These are phyloP conservation scores for Amborella trichopoda DNA, from an alignment of 164 flowering plant genomes.

Conservation along the genomic window DNA sequence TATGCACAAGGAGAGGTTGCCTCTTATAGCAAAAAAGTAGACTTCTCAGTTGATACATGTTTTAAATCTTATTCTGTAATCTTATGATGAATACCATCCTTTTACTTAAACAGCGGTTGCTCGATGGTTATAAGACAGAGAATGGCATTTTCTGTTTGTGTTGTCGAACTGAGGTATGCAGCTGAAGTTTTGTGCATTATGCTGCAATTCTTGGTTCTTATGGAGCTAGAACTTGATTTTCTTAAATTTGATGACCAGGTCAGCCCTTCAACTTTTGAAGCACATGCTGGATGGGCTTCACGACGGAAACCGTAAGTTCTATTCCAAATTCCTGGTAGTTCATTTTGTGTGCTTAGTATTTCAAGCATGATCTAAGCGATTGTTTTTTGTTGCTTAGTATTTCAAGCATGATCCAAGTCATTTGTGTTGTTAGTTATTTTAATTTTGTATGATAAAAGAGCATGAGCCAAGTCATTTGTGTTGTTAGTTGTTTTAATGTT, in stretches of 20 bases:
- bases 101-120: slow-evolving; percentile 36
- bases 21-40: neutral
- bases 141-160: slow-evolving; percentile 54
- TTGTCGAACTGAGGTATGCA: slow-evolving; percentile 58
- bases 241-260: slow-evolving; percentile 38
- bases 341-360: no score
- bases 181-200: neutral
- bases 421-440: no score
- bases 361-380: no score
- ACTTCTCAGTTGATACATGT: neutral
- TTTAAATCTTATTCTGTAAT: neutral
- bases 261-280: slow-evolving; percentile 89
- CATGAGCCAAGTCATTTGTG: no score
- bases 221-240: slow-evolving; percentile 8
- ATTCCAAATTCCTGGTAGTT: no score
- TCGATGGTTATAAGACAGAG: slow-evolving; percentile 67
- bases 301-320: slow-evolving; percentile 85
- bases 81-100: slow-evolving; percentile 1
- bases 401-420: no score
- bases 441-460: no score
- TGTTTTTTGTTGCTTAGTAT: no score
- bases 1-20: slow-evolving; percentile 59
- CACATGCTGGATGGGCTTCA: slow-evolving; percentile 91
- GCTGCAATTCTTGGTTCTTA: slow-evolving; percentile 1
- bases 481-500: no score